These are phyloP conservation scores for Chrysanthemum seticuspe DNA, from an alignment of 129 eudicot genomes.

Conservation along the genomic window DNA sequence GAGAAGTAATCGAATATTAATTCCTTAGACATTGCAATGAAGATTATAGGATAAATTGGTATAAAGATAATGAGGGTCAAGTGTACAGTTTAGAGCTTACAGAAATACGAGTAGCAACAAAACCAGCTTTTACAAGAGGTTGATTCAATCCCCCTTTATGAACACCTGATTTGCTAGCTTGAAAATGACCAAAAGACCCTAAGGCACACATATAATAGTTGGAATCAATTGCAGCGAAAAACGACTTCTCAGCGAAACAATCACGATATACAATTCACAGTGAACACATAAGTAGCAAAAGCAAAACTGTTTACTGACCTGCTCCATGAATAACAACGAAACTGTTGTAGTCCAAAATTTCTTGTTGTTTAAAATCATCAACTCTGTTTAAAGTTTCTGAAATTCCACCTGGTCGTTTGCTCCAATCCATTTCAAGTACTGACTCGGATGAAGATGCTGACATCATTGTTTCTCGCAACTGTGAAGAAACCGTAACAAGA, in stretches of 20 bases:
- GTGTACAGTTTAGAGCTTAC: slow-evolving; percentile 39
- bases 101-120: slow-evolving; percentile 95
- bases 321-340: slow-evolving; percentile 96
- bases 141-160: slow-evolving; percentile 77
- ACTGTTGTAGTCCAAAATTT: slow-evolving; percentile 36
- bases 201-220: slow-evolving; percentile 19
- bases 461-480: slow-evolving; percentile 68
- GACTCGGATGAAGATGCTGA: slow-evolving; percentile 36
- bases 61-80: background rate
- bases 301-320: slow-evolving; percentile 45
- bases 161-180: slow-evolving; percentile 97
- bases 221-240: background rate
- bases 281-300: slow-evolving; percentile 1
- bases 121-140: slow-evolving; percentile 89
- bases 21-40: background rate
- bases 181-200: slow-evolving; percentile 99
- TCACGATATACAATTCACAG: background rate
- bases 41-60: background rate
- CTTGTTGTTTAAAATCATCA: slow-evolving; percentile 45
- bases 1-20: background rate
- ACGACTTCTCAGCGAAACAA: background rate
- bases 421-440: slow-evolving; percentile 89
- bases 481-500: slow-evolving; percentile 61
- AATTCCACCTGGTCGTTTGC: slow-evolving; percentile 57
- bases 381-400: slow-evolving; percentile 33